These are phyloP conservation scores for Kwoniella sp. DNA, from an alignment of 768 basidiomycete genomes.

Conservation along the genomic window DNA sequence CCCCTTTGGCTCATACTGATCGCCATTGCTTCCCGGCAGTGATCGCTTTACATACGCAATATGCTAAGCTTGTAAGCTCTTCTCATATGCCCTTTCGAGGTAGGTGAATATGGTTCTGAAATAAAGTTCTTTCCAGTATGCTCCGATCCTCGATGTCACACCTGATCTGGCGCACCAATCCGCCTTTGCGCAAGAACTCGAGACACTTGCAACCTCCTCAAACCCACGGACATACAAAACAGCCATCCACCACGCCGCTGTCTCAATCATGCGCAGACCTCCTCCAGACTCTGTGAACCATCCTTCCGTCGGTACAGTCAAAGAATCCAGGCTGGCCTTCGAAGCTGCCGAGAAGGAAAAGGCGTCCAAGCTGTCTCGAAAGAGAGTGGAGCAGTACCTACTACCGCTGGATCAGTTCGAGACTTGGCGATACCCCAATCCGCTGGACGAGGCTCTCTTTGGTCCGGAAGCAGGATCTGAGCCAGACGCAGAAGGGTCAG, in stretches of 20 bases:
- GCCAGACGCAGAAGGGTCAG: slow-evolving; percentile 66
- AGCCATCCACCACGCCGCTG: slow-evolving; percentile 51
- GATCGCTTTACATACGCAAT: slow-evolving; percentile 49
- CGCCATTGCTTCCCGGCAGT: slow-evolving; percentile 21
- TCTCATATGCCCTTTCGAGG: slow-evolving; percentile 19
- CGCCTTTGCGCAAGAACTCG: slow-evolving; percentile 45
- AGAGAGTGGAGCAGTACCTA: slow-evolving; percentile 63
- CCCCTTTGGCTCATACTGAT: not conserved
- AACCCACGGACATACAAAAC: slow-evolving; percentile 46
- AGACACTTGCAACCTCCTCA: slow-evolving; percentile 41
- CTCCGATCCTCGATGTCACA: slow-evolving; percentile 25
- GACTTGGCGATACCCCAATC: slow-evolving; percentile 75
- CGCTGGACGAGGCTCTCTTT: slow-evolving; percentile 59
- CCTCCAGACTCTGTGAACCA: slow-evolving; percentile 38
- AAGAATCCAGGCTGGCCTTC: slow-evolving; percentile 39
- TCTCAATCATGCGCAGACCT: slow-evolving; percentile 39
- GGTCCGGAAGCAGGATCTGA: slow-evolving; percentile 58
- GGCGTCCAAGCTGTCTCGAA: slow-evolving; percentile 40
- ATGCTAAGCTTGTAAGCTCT: slow-evolving; percentile 39
- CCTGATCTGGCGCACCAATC: slow-evolving; percentile 44
- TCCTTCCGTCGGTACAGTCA: slow-evolving; percentile 55
- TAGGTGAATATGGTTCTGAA: not conserved
- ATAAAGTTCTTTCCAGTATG: slow-evolving; percentile 34
- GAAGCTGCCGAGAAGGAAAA: slow-evolving; percentile 44
- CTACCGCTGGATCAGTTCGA: slow-evolving; percentile 65